Evolutionary conservation across 1,139 yeast species (phyloP).

Genomic region (Pichia kudriavzevii): DNA sequence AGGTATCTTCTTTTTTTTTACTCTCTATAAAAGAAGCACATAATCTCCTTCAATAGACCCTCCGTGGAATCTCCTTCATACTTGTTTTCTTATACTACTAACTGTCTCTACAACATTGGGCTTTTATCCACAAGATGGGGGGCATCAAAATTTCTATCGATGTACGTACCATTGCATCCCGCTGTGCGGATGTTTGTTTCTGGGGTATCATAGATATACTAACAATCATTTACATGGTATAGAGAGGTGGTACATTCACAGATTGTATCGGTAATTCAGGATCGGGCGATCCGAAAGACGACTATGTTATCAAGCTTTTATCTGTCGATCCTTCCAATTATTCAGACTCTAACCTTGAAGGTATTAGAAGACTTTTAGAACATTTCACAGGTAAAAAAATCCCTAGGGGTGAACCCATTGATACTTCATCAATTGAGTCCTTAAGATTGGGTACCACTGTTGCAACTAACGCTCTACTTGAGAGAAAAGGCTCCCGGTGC

Average conservation of each 20-base stretch:
- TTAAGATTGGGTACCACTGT: constrained; percentile 78
- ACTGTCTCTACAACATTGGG: too few species aligned
- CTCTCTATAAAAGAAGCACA: neutral
- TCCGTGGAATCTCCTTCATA: too few species aligned
- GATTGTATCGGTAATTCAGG: constrained; percentile 17
- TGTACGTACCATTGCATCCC: constrained; percentile 10
- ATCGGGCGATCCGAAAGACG: constrained; percentile 25
- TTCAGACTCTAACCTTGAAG: constrained; percentile 86
- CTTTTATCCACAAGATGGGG: constrained; percentile 7
- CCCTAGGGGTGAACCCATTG: constrained; percentile 38
- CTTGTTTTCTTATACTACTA: too few species aligned
- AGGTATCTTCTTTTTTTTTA: neutral
- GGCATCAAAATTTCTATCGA: constrained; percentile 21
- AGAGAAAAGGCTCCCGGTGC: constrained; percentile 58
- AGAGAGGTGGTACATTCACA: constrained; percentile 19
- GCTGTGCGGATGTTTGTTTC: neutral
- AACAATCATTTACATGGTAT: neutral
- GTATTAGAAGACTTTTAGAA: constrained; percentile 72
- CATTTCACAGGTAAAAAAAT: constrained; percentile 42
- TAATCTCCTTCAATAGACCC: too few species aligned
- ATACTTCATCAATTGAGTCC: constrained; percentile 42
- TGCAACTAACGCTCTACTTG: constrained; percentile 66
- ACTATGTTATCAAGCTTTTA: constrained; percentile 54
- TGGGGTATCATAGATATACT: constrained; percentile 1
- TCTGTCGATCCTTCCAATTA: constrained; percentile 87